Conservation (phyloP, 2,329 filamentous ascomycete genomes). For the Exophiala aquamarina region DNA sequence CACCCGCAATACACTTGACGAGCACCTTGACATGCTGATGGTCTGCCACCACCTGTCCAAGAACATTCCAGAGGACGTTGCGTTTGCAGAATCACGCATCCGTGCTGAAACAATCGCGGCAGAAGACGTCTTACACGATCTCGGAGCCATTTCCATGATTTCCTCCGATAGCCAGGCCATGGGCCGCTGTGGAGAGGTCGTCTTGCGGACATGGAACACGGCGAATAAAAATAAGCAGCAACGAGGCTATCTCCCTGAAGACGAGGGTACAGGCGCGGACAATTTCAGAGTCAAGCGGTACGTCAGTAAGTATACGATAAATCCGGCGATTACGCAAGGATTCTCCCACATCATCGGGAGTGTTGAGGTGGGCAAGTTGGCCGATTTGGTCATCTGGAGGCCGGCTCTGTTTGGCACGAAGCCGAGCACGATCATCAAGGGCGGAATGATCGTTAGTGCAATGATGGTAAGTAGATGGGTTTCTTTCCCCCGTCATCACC, state of each 20-base stretch:
- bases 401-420: slow-evolving; percentile 85
- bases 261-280: slow-evolving; percentile 75
- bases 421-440: slow-evolving; percentile 78
- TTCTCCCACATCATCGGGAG: slow-evolving; percentile 85
- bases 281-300: slow-evolving; percentile 93
- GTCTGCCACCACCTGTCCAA: slow-evolving; percentile 92
- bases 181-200: slow-evolving; percentile 92
- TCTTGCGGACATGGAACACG: slow-evolving; percentile 92
- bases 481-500: not conserved
- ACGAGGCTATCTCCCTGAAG: slow-evolving; percentile 72
- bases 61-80: slow-evolving; percentile 92
- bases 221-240: slow-evolving; percentile 95
- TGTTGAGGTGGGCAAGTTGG: slow-evolving; percentile 83
- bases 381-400: slow-evolving; percentile 86
- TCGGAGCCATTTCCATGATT: slow-evolving; percentile 98
- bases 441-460: slow-evolving; percentile 77
- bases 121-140: slow-evolving; percentile 91
- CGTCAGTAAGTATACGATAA: slow-evolving; percentile 93
- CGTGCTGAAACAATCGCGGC: slow-evolving; percentile 94
- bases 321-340: slow-evolving; percentile 86
- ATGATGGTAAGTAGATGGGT: slow-evolving; percentile 69
- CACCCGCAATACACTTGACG: slow-evolving; percentile 88
- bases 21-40: slow-evolving; percentile 98
- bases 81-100: slow-evolving; percentile 92
- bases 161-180: slow-evolving; percentile 93